These are phyloP conservation scores for Micractinium conductrix DNA, from an alignment of 139 green algal genomes.

Conservation along the genomic window DNA sequence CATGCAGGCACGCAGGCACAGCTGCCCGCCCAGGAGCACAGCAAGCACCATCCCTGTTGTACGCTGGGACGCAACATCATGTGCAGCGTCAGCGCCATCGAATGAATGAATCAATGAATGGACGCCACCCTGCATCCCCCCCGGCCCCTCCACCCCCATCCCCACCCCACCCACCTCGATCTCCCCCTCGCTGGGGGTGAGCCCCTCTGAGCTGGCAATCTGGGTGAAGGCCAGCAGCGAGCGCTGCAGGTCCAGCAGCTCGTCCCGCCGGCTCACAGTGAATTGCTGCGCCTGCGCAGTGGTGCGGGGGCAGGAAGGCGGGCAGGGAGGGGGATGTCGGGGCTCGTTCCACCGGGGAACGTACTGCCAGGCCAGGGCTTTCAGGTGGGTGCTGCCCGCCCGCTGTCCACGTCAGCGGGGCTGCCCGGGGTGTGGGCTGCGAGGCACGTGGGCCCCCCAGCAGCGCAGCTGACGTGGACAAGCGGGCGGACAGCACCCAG, in stretches of 20 bases:
- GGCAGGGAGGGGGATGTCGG: no score
- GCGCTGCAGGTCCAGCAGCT: slow-evolving; percentile 41
- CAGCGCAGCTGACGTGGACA: no score
- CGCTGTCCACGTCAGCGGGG: no score
- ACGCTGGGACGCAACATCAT: no score
- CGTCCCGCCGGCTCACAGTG: slow-evolving; percentile 20
- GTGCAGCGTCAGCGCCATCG: no score
- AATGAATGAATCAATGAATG: background rate
- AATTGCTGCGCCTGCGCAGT: slow-evolving; percentile 15
- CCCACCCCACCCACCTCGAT: slow-evolving; percentile 31
- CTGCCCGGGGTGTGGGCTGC: no score
- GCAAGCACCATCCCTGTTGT: no score
- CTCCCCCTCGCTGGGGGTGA: slow-evolving; percentile 32
- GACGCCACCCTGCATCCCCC: background rate
- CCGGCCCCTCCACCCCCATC: background rate
- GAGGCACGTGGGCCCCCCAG: no score
- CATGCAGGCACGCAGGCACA: no score
- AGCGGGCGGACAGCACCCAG: no score
- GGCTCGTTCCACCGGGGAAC: no score
- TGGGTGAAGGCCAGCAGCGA: slow-evolving; percentile 43
- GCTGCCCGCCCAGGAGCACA: background rate
- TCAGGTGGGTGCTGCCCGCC: background rate
- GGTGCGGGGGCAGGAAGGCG: background rate
- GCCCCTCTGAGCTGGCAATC: slow-evolving; percentile 45
- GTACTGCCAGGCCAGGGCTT: background rate